phyloP scores from a whole-genome alignment of 495 filamentous ascomycete species.

The Hypoxylon lenormandii region DNA sequence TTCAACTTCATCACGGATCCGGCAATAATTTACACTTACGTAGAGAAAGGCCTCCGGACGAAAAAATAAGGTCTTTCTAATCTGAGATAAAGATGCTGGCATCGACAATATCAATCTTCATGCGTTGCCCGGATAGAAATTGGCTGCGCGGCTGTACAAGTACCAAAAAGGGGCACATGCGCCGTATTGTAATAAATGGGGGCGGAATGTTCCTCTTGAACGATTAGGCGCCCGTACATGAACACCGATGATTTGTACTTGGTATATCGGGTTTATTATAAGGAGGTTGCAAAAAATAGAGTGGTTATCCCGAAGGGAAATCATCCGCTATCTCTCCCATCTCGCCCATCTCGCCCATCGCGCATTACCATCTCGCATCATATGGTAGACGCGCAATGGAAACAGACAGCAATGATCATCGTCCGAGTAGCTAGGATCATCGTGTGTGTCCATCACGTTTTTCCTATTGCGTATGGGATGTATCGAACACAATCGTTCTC shows the following conservation, averaged over 20 bases:
- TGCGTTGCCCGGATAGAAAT: conserved; percentile 27
- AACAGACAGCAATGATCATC: conserved; percentile 30
- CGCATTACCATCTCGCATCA: conserved; percentile 24
- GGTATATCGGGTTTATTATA: conserved; percentile 24
- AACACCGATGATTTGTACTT: background rate
- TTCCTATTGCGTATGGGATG: conserved; percentile 16
- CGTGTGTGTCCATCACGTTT: conserved; percentile 9
- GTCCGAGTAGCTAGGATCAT: conserved; percentile 17
- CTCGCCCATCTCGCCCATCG: background rate
- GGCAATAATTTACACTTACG: too few species aligned
- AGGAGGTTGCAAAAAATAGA: conserved; percentile 33
- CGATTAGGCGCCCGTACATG: conserved; percentile 37
- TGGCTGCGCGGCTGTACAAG: conserved; percentile 24
- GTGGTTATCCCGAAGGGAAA: conserved; percentile 12
- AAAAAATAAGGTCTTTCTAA: too few species aligned
- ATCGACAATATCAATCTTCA: conserved; percentile 15
- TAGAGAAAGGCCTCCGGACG: too few species aligned
- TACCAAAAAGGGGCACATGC: conserved; percentile 41
- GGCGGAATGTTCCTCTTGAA: conserved; percentile 33
- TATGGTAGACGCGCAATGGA: conserved; percentile 22
- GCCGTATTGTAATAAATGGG: conserved; percentile 34
- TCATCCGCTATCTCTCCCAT: background rate
- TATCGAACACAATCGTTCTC: conserved; percentile 24
- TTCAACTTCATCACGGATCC: too few species aligned
- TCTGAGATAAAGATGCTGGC: conserved; percentile 1